These are phyloP conservation scores for Scheffersomyces lignicola DNA, from an alignment of 1,139 yeast species.

Conservation along the genomic window DNA sequence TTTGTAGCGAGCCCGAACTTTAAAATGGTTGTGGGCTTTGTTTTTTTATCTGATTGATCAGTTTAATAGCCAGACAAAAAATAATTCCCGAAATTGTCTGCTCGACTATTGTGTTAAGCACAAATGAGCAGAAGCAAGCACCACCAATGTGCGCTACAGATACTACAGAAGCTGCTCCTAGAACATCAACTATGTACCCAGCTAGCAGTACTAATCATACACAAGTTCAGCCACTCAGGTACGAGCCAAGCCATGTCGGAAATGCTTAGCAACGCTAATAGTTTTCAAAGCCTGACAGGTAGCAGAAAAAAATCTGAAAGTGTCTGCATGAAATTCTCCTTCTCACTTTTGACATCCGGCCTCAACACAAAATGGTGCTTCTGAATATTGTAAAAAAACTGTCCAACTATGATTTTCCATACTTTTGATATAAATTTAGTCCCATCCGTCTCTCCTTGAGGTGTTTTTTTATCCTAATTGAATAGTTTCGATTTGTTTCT, in stretches of 20 bases:
- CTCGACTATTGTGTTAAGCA: neutral
- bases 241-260: too few species aligned
- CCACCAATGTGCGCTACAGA: too few species aligned
- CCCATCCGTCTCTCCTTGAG: neutral
- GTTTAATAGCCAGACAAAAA: conserved; percentile 2
- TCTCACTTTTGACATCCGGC: neutral
- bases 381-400: neutral
- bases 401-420: neutral
- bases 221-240: neutral
- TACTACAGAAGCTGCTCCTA: too few species aligned
- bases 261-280: too few species aligned
- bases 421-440: neutral
- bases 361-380: neutral
- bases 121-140: too few species aligned
- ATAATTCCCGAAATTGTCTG: neutral
- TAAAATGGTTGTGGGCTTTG: too few species aligned
- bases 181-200: too few species aligned
- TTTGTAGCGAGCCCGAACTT: too few species aligned
- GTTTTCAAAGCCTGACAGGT: neutral
- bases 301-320: neutral
- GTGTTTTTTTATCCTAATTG: conserved; percentile 4
- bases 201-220: neutral
- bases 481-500: conserved; percentile 3
- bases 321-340: conserved; percentile 1
- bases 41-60: conserved; percentile 4